phyloP scores from a whole-genome alignment of 208 protist genomes.

The Hexamita inflata region DNA sequence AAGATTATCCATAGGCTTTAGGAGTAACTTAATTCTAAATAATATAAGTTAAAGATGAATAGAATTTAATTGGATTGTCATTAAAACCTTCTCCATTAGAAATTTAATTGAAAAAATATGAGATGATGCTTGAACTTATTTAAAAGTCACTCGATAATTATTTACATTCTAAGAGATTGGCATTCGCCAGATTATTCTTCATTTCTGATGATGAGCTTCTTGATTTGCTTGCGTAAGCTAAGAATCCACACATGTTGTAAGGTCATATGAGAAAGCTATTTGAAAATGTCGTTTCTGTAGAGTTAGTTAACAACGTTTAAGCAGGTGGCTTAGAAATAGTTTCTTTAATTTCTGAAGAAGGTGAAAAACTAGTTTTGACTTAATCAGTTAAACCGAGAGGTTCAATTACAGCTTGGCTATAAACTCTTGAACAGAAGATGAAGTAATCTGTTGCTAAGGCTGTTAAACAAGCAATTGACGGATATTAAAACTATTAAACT shows the following conservation, averaged over 20 bases:
- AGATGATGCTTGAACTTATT: constrained; percentile 67
- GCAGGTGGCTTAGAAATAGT: constrained; percentile 58
- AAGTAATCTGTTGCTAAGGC: constrained; percentile 52
- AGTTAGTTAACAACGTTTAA: constrained; percentile 24
- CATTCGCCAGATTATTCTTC: constrained; percentile 92
- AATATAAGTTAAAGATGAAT: background rate
- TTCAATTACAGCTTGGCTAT: constrained; percentile 68
- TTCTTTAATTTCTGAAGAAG: constrained; percentile 36
- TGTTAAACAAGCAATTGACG: background rate
- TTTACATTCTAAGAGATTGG: constrained; percentile 76
- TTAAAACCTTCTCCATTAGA: constrained; percentile 59
- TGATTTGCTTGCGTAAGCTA: constrained; percentile 73
- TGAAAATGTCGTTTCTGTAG: constrained; percentile 65
- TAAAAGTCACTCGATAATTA: constrained; percentile 82
- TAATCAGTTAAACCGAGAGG: constrained; percentile 21
- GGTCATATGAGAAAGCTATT: constrained; percentile 82
- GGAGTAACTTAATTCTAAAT: constrained; percentile 42
- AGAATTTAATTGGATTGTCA: too few relatives aligned
- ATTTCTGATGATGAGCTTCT: constrained; percentile 85
- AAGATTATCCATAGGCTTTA: constrained; percentile 65
- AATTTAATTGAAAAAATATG: constrained; percentile 68
- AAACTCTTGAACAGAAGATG: constrained; percentile 74
- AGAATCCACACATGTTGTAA: constrained; percentile 74
- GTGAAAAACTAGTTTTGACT: constrained; percentile 33
- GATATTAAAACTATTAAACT: constrained; percentile 43